These are phyloP conservation scores for Arthrobotrys musiformis DNA, from an alignment of 2,329 filamentous ascomycete species.

Conservation along the genomic window DNA sequence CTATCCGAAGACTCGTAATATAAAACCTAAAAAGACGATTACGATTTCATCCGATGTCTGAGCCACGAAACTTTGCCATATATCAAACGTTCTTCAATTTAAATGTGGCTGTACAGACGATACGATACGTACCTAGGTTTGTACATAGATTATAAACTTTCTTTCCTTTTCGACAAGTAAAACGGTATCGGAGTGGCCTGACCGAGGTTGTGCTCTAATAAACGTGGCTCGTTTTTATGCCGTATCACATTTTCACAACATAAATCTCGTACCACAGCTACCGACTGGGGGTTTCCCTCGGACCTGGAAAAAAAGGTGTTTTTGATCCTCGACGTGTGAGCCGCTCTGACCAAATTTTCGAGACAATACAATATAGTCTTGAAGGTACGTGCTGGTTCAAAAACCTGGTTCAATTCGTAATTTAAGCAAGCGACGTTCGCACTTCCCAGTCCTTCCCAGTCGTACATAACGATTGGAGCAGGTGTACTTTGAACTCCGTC, in stretches of 20 bases:
- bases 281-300: conserved; percentile 15
- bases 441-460: no score
- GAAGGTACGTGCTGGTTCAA: conserved; percentile 6
- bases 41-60: conserved; percentile 54
- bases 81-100: background rate
- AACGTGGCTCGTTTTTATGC: conserved; percentile 29
- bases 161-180: background rate
- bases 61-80: conserved; percentile 11
- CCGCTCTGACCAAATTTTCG: conserved; percentile 1
- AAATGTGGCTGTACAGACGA: conserved; percentile 20
- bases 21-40: conserved; percentile 23
- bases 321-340: conserved; percentile 12
- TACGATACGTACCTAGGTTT: no score
- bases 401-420: conserved; percentile 22
- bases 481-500: background rate
- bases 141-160: background rate
- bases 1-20: conserved; percentile 20
- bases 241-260: conserved; percentile 47
- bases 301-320: conserved; percentile 16
- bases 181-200: conserved; percentile 20
- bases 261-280: conserved; percentile 43
- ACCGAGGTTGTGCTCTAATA: conserved; percentile 36
- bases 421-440: conserved; percentile 40
- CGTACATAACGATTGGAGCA: conserved; percentile 14
- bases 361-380: background rate